Conservation (phyloP, 2,329 filamentous ascomycete species). For the Ascochyta fabae region DNA sequence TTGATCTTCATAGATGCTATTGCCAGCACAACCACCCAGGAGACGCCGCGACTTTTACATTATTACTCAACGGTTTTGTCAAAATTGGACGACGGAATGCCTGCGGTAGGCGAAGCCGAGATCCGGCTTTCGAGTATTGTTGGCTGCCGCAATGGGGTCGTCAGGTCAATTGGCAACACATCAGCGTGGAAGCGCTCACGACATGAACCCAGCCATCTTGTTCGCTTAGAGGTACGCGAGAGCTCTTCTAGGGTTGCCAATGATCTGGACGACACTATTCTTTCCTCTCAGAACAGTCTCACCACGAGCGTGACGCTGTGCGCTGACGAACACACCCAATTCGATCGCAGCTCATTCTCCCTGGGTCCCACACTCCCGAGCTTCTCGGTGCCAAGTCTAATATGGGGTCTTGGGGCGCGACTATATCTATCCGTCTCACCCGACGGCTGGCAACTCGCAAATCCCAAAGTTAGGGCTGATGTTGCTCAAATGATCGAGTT, state of each 20-base stretch:
- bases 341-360: background rate
- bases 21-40: constrained; percentile 15
- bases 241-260: background rate
- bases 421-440: constrained; percentile 12
- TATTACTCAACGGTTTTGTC: constrained; percentile 16
- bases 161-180: constrained; percentile 13
- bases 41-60: constrained; percentile 9
- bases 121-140: constrained; percentile 22
- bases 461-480: constrained; percentile 6
- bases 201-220: no score
- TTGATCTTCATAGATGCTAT: constrained; percentile 25
- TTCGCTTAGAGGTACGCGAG: no score
- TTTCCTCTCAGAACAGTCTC: background rate
- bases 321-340: background rate
- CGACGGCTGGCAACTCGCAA: constrained; percentile 17
- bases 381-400: constrained; percentile 8
- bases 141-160: constrained; percentile 24
- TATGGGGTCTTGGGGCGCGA: constrained; percentile 22
- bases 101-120: constrained; percentile 13
- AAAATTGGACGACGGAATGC: constrained; percentile 7
- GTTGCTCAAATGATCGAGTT: constrained; percentile 10
- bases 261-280: background rate
- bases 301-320: background rate
- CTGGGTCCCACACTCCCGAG: background rate
- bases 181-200: constrained; percentile 15